Conservation (phyloP, 2,329 filamentous ascomycete species). For the Paecilomyces sp. region DNA sequence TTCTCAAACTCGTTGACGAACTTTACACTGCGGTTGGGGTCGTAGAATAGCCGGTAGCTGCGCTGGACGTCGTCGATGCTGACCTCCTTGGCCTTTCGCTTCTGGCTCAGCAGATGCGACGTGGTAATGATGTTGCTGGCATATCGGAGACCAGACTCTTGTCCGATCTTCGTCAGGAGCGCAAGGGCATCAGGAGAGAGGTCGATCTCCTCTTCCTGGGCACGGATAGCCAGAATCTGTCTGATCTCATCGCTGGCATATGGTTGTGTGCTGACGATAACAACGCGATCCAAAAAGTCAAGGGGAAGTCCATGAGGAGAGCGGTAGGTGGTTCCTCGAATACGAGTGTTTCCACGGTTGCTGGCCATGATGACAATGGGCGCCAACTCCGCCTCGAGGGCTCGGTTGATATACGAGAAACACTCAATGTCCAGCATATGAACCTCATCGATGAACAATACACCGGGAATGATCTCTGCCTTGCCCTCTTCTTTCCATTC, state of each 20-base stretch:
- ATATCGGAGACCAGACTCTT: constrained; percentile 86
- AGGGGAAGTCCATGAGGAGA: constrained; percentile 90
- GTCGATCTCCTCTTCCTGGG: constrained; percentile 93
- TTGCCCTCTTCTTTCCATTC: constrained; percentile 99
- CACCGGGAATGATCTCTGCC: constrained; percentile 93
- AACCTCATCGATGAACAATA: constrained; percentile 97
- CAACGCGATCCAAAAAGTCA: constrained; percentile 91
- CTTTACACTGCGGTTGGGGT: constrained; percentile 77
- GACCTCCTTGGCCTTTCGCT: constrained; percentile 78
- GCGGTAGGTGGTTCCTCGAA: constrained; percentile 87
- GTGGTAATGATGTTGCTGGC: constrained; percentile 98
- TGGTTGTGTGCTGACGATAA: constrained; percentile 88
- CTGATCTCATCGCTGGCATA: constrained; percentile 80
- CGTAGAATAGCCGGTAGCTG: constrained; percentile 91
- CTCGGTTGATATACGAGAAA: constrained; percentile 97
- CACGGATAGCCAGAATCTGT: constrained; percentile 86
- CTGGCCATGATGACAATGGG: constrained; percentile 99
- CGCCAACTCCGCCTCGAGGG: constrained; percentile 86
- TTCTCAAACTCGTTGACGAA: constrained; percentile 89
- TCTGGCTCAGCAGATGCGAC: constrained; percentile 77
- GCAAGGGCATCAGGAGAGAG: constrained; percentile 83
- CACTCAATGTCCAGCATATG: constrained; percentile 99
- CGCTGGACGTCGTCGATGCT: constrained; percentile 83
- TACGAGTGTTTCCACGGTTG: constrained; percentile 86
- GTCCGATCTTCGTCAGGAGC: constrained; percentile 88